phyloP scores from a whole-genome alignment of 495 filamentous ascomycete species.

The Chlorociboria aeruginascens region DNA sequence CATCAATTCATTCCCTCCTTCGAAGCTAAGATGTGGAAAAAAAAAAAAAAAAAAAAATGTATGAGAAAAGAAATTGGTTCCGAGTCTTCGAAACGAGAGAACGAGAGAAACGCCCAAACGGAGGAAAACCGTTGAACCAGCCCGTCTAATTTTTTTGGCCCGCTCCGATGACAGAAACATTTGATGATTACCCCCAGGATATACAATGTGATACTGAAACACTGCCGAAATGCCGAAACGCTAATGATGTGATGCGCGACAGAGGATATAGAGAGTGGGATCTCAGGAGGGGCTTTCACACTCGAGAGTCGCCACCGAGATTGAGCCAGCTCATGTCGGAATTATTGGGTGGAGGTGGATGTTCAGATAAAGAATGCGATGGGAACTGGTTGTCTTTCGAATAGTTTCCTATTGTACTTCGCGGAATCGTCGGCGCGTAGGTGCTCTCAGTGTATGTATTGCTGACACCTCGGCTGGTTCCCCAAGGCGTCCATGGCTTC shows the following conservation, averaged over 20 bases:
- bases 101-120: too few relatives aligned
- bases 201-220: constrained; percentile 9
- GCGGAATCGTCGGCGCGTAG: constrained; percentile 24
- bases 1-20: too few relatives aligned
- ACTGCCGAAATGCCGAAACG: constrained; percentile 10
- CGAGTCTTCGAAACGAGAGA: too few relatives aligned
- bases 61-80: too few relatives aligned
- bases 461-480: constrained; percentile 39
- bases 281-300: constrained; percentile 4
- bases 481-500: constrained; percentile 40
- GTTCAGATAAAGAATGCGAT: constrained; percentile 26
- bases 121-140: background rate
- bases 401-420: constrained; percentile 24
- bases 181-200: constrained; percentile 2
- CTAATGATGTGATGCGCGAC: constrained; percentile 5
- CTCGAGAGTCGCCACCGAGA: constrained; percentile 23
- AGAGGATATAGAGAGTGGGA: constrained; percentile 2
- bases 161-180: background rate
- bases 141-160: background rate
- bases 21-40: too few relatives aligned
- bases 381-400: constrained; percentile 15
- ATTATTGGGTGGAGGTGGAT: constrained; percentile 28
- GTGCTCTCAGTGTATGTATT: constrained; percentile 49
- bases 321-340: constrained; percentile 74
- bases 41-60: too few relatives aligned